Percentiles rank a stretch among this genome's conserved stretches.
phyloP scores from a whole-genome alignment of 164 flowering plant genomes.

The Hamamelis virginiana region DNA sequence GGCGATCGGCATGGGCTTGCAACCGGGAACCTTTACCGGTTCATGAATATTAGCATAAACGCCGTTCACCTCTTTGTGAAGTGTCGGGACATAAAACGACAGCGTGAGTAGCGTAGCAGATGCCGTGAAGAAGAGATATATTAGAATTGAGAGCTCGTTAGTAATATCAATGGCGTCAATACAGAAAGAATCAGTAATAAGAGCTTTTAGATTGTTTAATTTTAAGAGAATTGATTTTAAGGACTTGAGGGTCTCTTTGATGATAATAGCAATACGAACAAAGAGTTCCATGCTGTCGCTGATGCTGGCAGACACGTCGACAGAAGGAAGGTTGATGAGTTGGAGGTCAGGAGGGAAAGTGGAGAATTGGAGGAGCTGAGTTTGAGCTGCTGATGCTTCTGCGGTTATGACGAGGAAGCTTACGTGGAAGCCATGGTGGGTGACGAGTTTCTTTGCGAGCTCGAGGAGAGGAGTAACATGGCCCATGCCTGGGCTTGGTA shows the following conservation, averaged over 20 bases:
- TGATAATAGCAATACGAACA: not conserved
- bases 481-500: too few species aligned
- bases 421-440: too few species aligned
- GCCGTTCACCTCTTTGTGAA: not conserved
- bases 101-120: not conserved
- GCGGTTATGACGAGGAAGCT: constrained; percentile 14
- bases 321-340: not conserved
- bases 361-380: not conserved
- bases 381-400: not conserved
- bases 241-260: not conserved
- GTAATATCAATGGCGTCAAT: constrained; percentile 3
- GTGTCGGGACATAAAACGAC: not conserved
- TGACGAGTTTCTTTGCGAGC: too few species aligned
- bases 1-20: not conserved
- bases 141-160: not conserved
- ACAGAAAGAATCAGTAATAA: constrained; percentile 10
- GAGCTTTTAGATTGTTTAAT: not conserved
- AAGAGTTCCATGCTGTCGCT: not conserved
- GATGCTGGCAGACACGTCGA: not conserved
- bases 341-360: not conserved
- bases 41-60: not conserved
- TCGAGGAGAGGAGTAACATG: too few species aligned
- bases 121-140: not conserved
- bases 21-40: too few species aligned
- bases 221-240: not conserved